Evolutionary conservation across 768 basidiomycete species (phyloP), one percentile per base, ranked within the genome.

Genomic region (Jaapia argillacea): DNA sequence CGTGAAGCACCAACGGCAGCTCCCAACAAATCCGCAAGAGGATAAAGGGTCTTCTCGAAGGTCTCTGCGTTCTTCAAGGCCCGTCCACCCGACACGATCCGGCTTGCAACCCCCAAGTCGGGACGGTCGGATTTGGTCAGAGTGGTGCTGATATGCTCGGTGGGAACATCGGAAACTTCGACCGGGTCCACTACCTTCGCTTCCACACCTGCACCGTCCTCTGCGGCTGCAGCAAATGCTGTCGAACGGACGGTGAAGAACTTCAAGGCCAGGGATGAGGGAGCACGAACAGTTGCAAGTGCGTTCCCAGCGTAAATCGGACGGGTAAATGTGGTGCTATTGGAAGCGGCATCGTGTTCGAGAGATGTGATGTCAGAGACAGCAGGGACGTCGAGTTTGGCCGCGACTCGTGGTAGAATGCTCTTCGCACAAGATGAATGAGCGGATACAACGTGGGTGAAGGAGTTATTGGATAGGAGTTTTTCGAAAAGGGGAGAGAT

Each of bases 271-370:
- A 96, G 72, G 41, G 74, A 74, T n/a, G 77, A 74, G 0, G 80
- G 68, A 0, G 85, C 86, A 46, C 81, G 80, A 51, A 99, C 82
- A 35, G 92, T 94, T 21, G 92, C 76, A 44, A 98, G 90, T 36
- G 96, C 96, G 57, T 98, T 98, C 40, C 96, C 96, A 20, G 96
- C 96, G 54, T 99, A 98, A 54, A 98, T 96, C 22, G 90, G 91
- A 21, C 94, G 85, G 4, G 85, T 81, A 60, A 93, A 98, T 1
- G 80, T 88, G 28, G 89, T 90, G 53, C 70, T 74, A 50, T 84
- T 81, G 25, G 79, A 77, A 3, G 80, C 61, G 23, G 63, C 44
- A 54, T 89, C 83, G 58, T 89, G 80, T 31, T 80, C 71, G 50
- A 97, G 68, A 12, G 83, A 84, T 25, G 81, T 86, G 53, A 98